Evolutionary conservation across 2,329 filamentous ascomycete genomes (phyloP).

Genomic region (Sarocladiaceae sp.): DNA sequence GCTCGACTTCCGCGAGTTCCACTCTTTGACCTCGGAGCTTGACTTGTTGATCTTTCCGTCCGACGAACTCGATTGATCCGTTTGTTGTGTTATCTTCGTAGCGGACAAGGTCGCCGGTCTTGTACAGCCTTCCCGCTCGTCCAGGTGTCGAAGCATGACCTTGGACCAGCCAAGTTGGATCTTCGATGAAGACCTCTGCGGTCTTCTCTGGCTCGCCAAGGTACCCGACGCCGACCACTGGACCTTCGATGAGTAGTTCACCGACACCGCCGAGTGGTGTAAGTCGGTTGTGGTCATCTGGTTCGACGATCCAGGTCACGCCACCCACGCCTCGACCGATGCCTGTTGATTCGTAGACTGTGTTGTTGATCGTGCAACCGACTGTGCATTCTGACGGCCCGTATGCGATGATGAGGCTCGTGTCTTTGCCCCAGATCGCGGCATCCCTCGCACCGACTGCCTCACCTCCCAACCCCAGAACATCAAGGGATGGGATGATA

Average conservation of each 20-base stretch:
- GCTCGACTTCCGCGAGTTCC: conserved; percentile 53
- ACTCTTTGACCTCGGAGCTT: conserved; percentile 64
- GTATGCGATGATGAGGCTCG: conserved; percentile 47
- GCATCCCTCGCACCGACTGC: conserved; percentile 48
- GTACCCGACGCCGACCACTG: conserved; percentile 60
- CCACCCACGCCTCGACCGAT: conserved; percentile 46
- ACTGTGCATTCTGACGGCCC: conserved; percentile 53
- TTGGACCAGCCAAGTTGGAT: conserved; percentile 46
- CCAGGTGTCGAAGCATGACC: conserved; percentile 32
- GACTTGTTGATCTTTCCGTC: conserved; percentile 63
- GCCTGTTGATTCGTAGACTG: conserved; percentile 34
- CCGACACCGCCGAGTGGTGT: conserved; percentile 45
- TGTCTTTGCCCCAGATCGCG: conserved; percentile 39
- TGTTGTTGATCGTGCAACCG: conserved; percentile 44
- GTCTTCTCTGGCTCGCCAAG: conserved; percentile 56
- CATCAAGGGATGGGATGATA: conserved; percentile 41
- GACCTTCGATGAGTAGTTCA: conserved; percentile 52
- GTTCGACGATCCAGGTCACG: conserved; percentile 47
- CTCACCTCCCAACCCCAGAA: conserved; percentile 47
- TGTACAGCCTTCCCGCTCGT: conserved; percentile 46
- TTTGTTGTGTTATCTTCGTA: conserved; percentile 47
- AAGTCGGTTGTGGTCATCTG: conserved; percentile 40
- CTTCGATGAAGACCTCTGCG: conserved; percentile 50
- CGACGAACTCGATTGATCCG: conserved; percentile 52
- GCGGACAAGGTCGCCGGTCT: conserved; percentile 55